phyloP scores from a whole-genome alignment of 352 stramenopile genomes.

The Phytophthora ramorum region DNA sequence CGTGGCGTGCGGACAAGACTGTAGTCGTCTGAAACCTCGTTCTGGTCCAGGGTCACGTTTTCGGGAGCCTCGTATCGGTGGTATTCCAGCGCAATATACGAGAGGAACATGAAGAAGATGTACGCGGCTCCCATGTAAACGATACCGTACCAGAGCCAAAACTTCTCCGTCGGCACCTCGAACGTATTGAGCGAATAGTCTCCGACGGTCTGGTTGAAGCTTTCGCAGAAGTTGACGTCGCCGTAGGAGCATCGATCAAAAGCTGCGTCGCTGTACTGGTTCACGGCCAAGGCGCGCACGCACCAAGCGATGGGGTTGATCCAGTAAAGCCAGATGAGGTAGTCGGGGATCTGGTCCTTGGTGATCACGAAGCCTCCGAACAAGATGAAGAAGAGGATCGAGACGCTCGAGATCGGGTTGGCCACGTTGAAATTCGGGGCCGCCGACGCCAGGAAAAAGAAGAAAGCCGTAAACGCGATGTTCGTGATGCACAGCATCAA shows the following conservation, averaged over 20 bases:
- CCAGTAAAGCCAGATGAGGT: constrained; percentile 41
- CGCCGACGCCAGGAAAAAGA: constrained; percentile 27
- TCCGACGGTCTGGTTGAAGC: constrained; percentile 12
- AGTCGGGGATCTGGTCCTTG: constrained; percentile 35
- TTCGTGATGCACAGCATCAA: constrained; percentile 38
- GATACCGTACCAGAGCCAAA: constrained; percentile 34
- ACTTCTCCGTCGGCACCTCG: constrained; percentile 24
- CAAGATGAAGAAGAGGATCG: constrained; percentile 30
- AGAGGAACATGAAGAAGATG: constrained; percentile 33
- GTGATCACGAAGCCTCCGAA: constrained; percentile 33
- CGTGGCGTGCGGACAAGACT: constrained; percentile 14
- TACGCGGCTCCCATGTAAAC: constrained; percentile 21
- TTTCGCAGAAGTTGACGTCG: constrained; percentile 21
- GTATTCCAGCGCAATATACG: constrained; percentile 27
- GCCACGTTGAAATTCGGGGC: constrained; percentile 29
- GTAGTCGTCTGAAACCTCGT: constrained; percentile 5
- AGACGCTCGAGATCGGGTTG: constrained; percentile 28
- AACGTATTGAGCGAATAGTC: constrained; percentile 11
- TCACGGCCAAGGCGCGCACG: constrained; percentile 26
- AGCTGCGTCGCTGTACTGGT: constrained; percentile 26
- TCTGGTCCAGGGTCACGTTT: constrained; percentile 23
- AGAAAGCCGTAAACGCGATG: constrained; percentile 27
- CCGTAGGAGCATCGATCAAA: constrained; percentile 31
- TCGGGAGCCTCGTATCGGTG: constrained; percentile 22
- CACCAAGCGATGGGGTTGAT: constrained; percentile 31